Conservation (phyloP, 2,329 filamentous ascomycete genomes). For the Cylindrodendrum hubeiense region DNA sequence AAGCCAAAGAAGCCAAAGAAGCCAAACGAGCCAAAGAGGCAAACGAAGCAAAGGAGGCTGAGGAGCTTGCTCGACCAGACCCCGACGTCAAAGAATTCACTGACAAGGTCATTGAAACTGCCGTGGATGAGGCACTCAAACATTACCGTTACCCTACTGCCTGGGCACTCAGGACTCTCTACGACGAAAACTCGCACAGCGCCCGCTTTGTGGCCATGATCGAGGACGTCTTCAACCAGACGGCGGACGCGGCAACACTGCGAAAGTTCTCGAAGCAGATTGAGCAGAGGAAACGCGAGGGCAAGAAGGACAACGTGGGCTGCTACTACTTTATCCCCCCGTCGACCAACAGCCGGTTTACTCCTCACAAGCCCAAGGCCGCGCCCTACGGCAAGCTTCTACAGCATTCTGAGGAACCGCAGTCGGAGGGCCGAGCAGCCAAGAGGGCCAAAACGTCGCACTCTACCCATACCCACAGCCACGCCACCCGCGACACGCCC, state of each 20-base stretch:
- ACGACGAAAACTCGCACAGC: slow-evolving; percentile 68
- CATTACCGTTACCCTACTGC: slow-evolving; percentile 72
- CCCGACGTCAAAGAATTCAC: slow-evolving; percentile 57
- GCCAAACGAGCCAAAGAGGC: slow-evolving; percentile 31
- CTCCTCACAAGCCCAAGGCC: slow-evolving; percentile 59
- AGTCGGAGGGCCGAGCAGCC: slow-evolving; percentile 45
- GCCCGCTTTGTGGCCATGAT: slow-evolving; percentile 67
- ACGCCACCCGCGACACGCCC: slow-evolving; percentile 41
- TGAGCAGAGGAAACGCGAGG: slow-evolving; percentile 67
- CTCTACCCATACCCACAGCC: slow-evolving; percentile 33
- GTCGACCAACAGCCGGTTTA: slow-evolving; percentile 56
- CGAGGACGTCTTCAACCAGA: slow-evolving; percentile 69
- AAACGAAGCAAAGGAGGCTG: slow-evolving; percentile 31
- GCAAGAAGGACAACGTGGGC: slow-evolving; percentile 64
- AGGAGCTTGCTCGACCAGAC: slow-evolving; percentile 35
- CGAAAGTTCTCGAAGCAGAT: slow-evolving; percentile 65
- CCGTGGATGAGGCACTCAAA: slow-evolving; percentile 69
- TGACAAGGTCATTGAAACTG: slow-evolving; percentile 66
- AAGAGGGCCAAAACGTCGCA: slow-evolving; percentile 54
- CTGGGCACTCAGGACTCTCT: slow-evolving; percentile 70
- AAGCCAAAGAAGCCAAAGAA: slow-evolving; percentile 16
- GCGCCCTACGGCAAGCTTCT: slow-evolving; percentile 64
- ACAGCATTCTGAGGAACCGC: slow-evolving; percentile 47
- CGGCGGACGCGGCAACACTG: slow-evolving; percentile 64
- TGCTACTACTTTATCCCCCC: slow-evolving; percentile 67